Evolutionary conservation across 345 rosid genomes (phyloP), one percentile per base, ranked within the genome.

Genomic region (Linum tenue): DNA sequence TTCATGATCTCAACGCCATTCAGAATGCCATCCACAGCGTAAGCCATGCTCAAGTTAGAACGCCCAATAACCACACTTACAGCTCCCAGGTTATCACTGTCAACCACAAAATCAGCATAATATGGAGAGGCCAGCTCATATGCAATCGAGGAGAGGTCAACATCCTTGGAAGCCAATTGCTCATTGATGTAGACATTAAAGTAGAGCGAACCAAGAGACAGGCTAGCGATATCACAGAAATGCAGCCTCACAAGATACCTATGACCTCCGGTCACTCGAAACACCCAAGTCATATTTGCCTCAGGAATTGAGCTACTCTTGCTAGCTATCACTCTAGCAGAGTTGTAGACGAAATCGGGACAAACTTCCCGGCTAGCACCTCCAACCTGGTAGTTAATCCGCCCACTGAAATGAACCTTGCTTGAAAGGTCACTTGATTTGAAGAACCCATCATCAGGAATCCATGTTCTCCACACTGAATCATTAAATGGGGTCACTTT

Each of bases 1-100:
- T 84, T 88, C 94, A 90, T 86, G 70, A 92, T 79, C 87, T 92
- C 98, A 42, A 90, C 81, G 11, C 92, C 98, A 57, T 92, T 92
- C 72, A 90, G 65, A 60, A 90, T 79, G 39, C 89, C 94, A 82
- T 84, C 94, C 57, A 85, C 77, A 0, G 75, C 70, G 48, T 78
- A 60, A 0, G 66, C 73, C 65, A 78, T 39, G 70, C 95, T 88
- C 66, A 67, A 66, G 51, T 67, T 73, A 5, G 98, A 86, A 17
- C 88, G 90, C 69, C 92, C 98, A 67, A 91, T 43, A 62, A 86
- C 79, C n/a, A 88, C 78, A 55, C 73, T 83, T 62, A 91, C 50
- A 15, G 74, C 56, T 62, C 78, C 80, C 8, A 71, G 70, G 64
- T 39, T 56, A 61, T 64, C 78, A 56, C 74, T 70, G 63, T 74